Conservation (phyloP, 2,329 filamentous ascomycete genomes). For the Chaetomiaceae sp. region DNA sequence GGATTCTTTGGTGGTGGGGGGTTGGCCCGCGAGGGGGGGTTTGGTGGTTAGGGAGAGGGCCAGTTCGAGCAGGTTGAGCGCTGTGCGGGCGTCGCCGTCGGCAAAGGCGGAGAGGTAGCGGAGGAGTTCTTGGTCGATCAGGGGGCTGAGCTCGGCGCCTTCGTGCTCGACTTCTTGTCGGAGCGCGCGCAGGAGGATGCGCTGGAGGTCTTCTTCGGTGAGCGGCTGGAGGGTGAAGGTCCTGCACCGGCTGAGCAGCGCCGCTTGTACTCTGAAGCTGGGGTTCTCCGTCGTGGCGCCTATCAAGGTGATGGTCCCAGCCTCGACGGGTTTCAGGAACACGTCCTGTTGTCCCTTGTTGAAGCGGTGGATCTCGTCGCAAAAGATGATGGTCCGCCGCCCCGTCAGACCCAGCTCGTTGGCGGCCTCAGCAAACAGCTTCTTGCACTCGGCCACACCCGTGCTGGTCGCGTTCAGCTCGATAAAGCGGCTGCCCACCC, state of each 20-base stretch:
- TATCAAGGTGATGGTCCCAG: slow-evolving; percentile 83
- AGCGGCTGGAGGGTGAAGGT: slow-evolving; percentile 83
- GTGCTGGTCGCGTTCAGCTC: slow-evolving; percentile 93
- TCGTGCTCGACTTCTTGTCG: slow-evolving; percentile 48
- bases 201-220: slow-evolving; percentile 62
- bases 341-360: slow-evolving; percentile 91
- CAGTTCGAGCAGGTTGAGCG: slow-evolving; percentile 86
- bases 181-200: slow-evolving; percentile 74
- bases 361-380: slow-evolving; percentile 94
- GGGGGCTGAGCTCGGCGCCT: slow-evolving; percentile 34
- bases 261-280: slow-evolving; percentile 85
- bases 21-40: slow-evolving; percentile 13
- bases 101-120: slow-evolving; percentile 78
- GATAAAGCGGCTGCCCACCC: slow-evolving; percentile 79
- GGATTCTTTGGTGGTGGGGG: slow-evolving; percentile 61
- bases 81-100: slow-evolving; percentile 89
- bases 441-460: slow-evolving; percentile 87
- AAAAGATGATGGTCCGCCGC: slow-evolving; percentile 91
- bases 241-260: slow-evolving; percentile 80
- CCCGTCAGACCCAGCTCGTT: slow-evolving; percentile 77
- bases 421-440: slow-evolving; percentile 78
- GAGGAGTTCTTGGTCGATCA: slow-evolving; percentile 74
- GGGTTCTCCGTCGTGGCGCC: slow-evolving; percentile 97
- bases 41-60: slow-evolving; percentile 66
- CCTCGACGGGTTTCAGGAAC: slow-evolving; percentile 87